Evolutionary conservation across 2,329 filamentous ascomycete species (phyloP).

Genomic region (Falciphora oryzae): DNA sequence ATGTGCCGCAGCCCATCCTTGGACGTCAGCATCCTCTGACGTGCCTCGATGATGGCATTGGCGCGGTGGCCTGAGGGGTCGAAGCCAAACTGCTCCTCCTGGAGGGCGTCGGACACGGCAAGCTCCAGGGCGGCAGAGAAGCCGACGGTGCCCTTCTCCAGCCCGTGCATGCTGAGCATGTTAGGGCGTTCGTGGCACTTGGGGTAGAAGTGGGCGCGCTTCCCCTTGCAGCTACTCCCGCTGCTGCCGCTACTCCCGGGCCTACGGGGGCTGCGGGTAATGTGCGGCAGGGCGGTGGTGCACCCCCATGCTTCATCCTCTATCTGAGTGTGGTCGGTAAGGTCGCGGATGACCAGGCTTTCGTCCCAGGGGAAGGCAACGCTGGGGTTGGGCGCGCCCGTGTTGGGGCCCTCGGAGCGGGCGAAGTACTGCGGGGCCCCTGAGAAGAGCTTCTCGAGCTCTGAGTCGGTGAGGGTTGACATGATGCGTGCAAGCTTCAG

Average conservation of each 20-base stretch:
- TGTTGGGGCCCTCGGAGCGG: conserved; percentile 52
- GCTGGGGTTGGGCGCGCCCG: conserved; percentile 54
- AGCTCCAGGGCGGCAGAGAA: conserved; percentile 64
- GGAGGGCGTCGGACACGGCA: conserved; percentile 56
- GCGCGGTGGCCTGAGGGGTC: conserved; percentile 49
- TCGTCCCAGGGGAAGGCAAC: conserved; percentile 65
- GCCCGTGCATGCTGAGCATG: conserved; percentile 67
- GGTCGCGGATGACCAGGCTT: conserved; percentile 53
- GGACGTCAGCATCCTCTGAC: conserved; percentile 49
- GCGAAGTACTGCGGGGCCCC: conserved; percentile 70
- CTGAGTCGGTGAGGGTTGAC: conserved; percentile 50
- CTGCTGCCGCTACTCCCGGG: conserved; percentile 2
- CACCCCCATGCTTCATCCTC: conserved; percentile 58
- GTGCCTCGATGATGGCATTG: conserved; percentile 49
- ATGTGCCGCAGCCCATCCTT: conserved; percentile 50
- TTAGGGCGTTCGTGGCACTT: conserved; percentile 58
- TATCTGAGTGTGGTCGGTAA: conserved; percentile 59
- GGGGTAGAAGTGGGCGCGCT: conserved; percentile 52
- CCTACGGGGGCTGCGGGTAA: conserved; percentile 39
- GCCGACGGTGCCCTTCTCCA: conserved; percentile 66
- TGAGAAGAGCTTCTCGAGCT: conserved; percentile 66
- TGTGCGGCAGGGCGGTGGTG: conserved; percentile 57
- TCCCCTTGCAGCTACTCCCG: conserved; percentile 31
- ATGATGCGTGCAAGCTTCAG: conserved; percentile 53
- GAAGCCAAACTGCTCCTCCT: conserved; percentile 57